These are phyloP conservation scores for Schizosaccharomyces osmophilus DNA, from an alignment of 805 yeast species.

Conservation along the genomic window DNA sequence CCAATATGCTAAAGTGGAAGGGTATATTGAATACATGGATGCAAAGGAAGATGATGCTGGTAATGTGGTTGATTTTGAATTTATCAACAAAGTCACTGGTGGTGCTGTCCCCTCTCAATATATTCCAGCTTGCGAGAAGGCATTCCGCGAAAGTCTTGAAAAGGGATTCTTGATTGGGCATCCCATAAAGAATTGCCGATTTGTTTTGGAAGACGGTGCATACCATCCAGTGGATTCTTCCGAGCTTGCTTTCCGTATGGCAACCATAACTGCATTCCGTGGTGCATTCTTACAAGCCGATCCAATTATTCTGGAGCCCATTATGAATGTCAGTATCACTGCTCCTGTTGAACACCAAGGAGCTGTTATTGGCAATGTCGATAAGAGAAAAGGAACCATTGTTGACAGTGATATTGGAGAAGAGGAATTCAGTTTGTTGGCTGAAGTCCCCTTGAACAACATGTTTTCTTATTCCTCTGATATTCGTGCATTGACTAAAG, in stretches of 20 bases:
- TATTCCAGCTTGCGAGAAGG: conserved; percentile 68
- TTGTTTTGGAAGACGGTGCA: conserved; percentile 91
- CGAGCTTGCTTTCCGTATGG: conserved; percentile 83
- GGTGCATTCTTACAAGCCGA: conserved; percentile 65
- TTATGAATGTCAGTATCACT: conserved; percentile 77
- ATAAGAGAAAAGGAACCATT: conserved; percentile 78
- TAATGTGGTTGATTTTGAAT: conserved; percentile 15
- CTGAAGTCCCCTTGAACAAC: conserved; percentile 89
- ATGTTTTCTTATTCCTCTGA: conserved; percentile 93
- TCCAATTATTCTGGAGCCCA: conserved; percentile 85
- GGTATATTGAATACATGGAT: conserved; percentile 41
- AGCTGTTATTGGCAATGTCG: conserved; percentile 65
- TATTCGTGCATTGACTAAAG: conserved; percentile 89
- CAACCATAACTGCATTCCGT: conserved; percentile 75
- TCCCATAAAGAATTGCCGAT: conserved; percentile 70
- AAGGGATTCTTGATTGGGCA: conserved; percentile 95
- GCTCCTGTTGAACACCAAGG: conserved; percentile 97
- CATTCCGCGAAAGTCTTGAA: conserved; percentile 81
- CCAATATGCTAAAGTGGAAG: conserved; percentile 91
- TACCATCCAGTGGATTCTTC: conserved; percentile 93
- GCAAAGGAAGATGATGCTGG: conserved; percentile 16
- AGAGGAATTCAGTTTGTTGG: conserved; percentile 79
- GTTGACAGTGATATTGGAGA: conserved; percentile 81
- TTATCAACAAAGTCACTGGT: conserved; percentile 76
- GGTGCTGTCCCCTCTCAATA: conserved; percentile 92